These are phyloP conservation scores for Capsella rubella DNA, from an alignment of 441 rosid species.

Conservation along the genomic window DNA sequence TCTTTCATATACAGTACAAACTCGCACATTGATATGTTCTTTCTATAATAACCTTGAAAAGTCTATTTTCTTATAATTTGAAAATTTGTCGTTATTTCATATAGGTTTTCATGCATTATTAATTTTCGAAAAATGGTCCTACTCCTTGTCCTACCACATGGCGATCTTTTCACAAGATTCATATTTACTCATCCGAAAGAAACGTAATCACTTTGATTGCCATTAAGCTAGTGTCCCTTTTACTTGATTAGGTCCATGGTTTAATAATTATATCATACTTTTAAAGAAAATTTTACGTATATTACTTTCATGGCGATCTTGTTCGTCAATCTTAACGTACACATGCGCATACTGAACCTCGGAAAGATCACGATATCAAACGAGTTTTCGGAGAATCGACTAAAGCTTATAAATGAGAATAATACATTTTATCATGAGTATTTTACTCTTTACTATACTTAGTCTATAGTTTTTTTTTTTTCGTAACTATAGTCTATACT, in stretches of 20 bases:
- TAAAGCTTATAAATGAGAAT: neutral
- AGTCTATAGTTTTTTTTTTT: no score
- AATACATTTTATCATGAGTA: no score
- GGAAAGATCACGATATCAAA: neutral
- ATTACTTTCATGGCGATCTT: no score
- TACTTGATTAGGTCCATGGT: constrained; percentile 22
- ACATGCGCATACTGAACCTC: neutral
- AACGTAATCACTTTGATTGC: constrained; percentile 28
- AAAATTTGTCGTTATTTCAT: constrained; percentile 24
- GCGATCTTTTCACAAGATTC: constrained; percentile 25
- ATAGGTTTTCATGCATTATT: constrained; percentile 23
- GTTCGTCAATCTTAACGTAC: neutral
- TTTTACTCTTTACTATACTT: no score
- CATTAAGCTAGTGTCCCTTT: constrained; percentile 5
- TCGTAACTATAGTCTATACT: no score
- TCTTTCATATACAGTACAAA: constrained; percentile 6
- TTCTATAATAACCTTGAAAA: neutral
- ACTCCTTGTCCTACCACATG: constrained; percentile 34
- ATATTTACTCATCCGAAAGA: constrained; percentile 32
- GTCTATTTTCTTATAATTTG: neutral
- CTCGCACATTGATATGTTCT: constrained; percentile 13
- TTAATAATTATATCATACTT: neutral
- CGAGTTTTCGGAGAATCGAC: neutral
- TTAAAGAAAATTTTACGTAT: no score
- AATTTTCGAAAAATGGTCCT: constrained; percentile 29